These are phyloP conservation scores for Didymella arachidicola DNA, from an alignment of 2,329 filamentous ascomycete genomes.

Conservation along the genomic window DNA sequence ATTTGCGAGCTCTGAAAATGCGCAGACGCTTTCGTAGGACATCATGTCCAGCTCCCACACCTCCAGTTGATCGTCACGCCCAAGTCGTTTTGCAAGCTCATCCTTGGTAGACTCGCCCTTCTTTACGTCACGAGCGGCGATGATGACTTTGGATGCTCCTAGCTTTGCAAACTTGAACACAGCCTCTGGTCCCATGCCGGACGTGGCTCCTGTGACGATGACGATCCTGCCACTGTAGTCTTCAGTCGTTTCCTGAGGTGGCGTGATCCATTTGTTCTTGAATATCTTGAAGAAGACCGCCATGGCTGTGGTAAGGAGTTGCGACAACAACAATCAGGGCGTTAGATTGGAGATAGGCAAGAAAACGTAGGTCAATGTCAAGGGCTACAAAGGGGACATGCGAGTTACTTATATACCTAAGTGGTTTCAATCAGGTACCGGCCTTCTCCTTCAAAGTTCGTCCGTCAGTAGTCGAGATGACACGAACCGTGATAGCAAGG, in stretches of 20 bases:
- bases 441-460: not conserved
- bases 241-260: conserved; percentile 45
- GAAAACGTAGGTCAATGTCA: not conserved
- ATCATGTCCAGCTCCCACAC: conserved; percentile 50
- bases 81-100: conserved; percentile 38
- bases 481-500: not conserved
- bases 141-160: conserved; percentile 50
- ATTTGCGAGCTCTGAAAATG: conserved; percentile 42
- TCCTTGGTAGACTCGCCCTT: conserved; percentile 49
- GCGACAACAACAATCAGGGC: not conserved
- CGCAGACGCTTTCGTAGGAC: conserved; percentile 44
- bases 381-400: not conserved
- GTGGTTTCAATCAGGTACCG: not conserved
- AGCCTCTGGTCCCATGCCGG: conserved; percentile 52
- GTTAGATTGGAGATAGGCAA: not conserved
- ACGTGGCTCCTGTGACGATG: conserved; percentile 56
- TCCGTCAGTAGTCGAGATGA: not conserved
- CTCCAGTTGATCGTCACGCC: conserved; percentile 41
- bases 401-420: conserved; percentile 4
- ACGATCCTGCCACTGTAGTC: conserved; percentile 51
- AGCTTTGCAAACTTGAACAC: conserved; percentile 48
- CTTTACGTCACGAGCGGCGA: conserved; percentile 46
- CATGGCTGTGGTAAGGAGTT: conserved; percentile 18
- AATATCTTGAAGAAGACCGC: conserved; percentile 36
- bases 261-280: conserved; percentile 44